Percentiles rank a stretch among this genome's conserved stretches.
These are phyloP conservation scores for Kwoniella dejecticola DNA, from an alignment of 768 basidiomycete species.

Conservation along the genomic window DNA sequence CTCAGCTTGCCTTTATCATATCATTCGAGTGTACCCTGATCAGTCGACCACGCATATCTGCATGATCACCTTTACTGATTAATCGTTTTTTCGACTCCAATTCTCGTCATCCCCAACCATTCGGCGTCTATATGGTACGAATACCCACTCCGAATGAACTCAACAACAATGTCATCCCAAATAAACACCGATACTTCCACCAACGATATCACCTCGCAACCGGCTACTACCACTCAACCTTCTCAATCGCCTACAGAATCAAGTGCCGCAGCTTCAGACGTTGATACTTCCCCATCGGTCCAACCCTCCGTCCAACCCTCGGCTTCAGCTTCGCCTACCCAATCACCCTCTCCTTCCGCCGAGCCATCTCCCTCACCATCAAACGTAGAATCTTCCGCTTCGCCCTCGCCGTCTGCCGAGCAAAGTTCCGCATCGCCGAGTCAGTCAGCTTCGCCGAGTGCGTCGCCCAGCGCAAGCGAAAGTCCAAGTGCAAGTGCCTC, in stretches of 20 bases:
- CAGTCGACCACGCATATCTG: too few relatives aligned
- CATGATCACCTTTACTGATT: too few relatives aligned
- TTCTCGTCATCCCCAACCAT: too few relatives aligned
- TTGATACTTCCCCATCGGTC: background rate
- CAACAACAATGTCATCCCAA: background rate
- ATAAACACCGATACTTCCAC: background rate
- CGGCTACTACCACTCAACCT: conserved; percentile 1
- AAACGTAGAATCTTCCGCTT: conserved; percentile 5
- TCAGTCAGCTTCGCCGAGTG: conserved; percentile 17
- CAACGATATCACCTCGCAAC: background rate
- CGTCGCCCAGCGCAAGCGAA: conserved; percentile 15
- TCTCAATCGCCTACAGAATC: conserved; percentile 4
- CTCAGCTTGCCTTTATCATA: too few relatives aligned
- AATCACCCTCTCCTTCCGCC: conserved; percentile 15
- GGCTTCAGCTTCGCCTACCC: conserved; percentile 3
- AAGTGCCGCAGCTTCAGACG: conserved; percentile 1
- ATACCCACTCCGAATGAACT: background rate
- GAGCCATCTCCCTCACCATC: conserved; percentile 13
- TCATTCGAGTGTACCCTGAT: too few relatives aligned
- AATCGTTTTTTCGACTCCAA: too few relatives aligned
- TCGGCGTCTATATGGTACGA: too few relatives aligned
- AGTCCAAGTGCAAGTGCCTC: conserved; percentile 14
- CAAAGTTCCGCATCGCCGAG: conserved; percentile 5
- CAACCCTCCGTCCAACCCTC: conserved; percentile 1
- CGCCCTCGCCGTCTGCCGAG: conserved; percentile 1